phyloP scores from a whole-genome alignment of 108 stramenopile species.

The Nitzschia palea region DNA sequence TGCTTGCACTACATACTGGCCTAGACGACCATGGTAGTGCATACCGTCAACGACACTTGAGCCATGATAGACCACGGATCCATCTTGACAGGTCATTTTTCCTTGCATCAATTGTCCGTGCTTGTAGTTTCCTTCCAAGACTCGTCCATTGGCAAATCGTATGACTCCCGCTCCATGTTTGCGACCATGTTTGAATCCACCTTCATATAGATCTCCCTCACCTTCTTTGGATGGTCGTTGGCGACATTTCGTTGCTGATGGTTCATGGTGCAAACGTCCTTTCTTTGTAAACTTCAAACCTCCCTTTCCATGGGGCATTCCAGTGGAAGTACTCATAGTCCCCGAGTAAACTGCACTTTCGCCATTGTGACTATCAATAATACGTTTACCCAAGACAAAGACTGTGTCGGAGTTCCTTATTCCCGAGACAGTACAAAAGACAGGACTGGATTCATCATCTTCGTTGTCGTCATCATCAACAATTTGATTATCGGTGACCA shows the following conservation, averaged over 20 bases:
- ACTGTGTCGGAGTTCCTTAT: conserved; percentile 27
- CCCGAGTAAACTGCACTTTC: conserved; percentile 51
- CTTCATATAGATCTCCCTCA: conserved; percentile 56
- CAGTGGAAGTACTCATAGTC: conserved; percentile 35
- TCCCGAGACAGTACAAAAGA: too few relatives aligned
- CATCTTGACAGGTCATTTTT: conserved; percentile 51
- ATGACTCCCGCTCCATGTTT: conserved; percentile 48
- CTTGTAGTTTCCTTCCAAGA: conserved; percentile 49
- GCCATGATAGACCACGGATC: too few relatives aligned
- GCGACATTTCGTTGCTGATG: conserved; percentile 43
- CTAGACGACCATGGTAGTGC: too few relatives aligned
- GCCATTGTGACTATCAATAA: conserved; percentile 48
- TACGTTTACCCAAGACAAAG: conserved; percentile 31
- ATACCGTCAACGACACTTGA: too few relatives aligned
- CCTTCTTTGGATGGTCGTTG: too few relatives aligned
- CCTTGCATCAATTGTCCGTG: conserved; percentile 53
- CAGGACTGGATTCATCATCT: too few relatives aligned
- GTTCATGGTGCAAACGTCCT: conserved; percentile 52
- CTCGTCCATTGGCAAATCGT: conserved; percentile 49
- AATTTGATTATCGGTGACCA: conserved; percentile 34
- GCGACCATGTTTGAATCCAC: conserved; percentile 50
- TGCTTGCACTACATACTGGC: too few relatives aligned
- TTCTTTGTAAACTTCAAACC: conserved; percentile 49
- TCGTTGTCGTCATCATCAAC: too few relatives aligned
- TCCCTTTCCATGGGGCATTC: conserved; percentile 54